Conservation (phyloP, 495 filamentous ascomycete species). For the Lasiosphaeria ovina region DNA sequence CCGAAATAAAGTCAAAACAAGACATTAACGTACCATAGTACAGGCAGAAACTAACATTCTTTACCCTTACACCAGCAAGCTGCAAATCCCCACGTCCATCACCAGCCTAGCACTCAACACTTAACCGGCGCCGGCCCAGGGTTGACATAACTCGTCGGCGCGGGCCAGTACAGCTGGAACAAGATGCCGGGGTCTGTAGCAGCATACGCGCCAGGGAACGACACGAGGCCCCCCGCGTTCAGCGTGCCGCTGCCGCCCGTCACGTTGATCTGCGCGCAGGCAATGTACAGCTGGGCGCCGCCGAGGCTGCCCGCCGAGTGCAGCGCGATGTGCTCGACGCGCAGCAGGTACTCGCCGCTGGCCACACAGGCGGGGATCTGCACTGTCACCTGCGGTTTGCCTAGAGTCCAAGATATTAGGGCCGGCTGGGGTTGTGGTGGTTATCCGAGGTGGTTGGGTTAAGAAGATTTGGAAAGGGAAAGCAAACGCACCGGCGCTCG, state of each 20-base stretch:
- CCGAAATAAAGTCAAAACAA: too few relatives aligned
- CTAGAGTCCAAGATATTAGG: slow-evolving; percentile 4
- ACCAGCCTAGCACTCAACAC: slow-evolving; percentile 19
- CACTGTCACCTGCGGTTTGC: slow-evolving; percentile 38
- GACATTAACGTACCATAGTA: too few relatives aligned
- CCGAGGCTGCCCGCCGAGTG: slow-evolving; percentile 43
- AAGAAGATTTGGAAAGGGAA: background rate
- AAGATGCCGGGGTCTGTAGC: slow-evolving; percentile 44
- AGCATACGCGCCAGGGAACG: slow-evolving; percentile 47
- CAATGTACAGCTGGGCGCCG: slow-evolving; percentile 56
- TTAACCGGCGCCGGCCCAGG: slow-evolving; percentile 33
- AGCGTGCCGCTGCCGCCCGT: slow-evolving; percentile 39
- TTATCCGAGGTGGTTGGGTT: too few relatives aligned
- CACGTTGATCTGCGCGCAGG: slow-evolving; percentile 46
- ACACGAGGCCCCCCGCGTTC: slow-evolving; percentile 36
- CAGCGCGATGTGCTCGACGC: slow-evolving; percentile 57
- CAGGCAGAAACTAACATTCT: too few relatives aligned
- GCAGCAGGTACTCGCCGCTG: slow-evolving; percentile 57
- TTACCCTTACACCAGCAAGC: too few relatives aligned
- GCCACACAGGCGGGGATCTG: slow-evolving; percentile 47
- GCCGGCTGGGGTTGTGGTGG: too few relatives aligned
- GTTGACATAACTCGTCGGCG: slow-evolving; percentile 34
- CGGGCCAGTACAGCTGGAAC: slow-evolving; percentile 46
- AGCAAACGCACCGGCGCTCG: slow-evolving; percentile 34
- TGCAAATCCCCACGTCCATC: too few relatives aligned